Conservation (phyloP, 139 green algal genomes). For the Desmodesmus armatus region DNA sequence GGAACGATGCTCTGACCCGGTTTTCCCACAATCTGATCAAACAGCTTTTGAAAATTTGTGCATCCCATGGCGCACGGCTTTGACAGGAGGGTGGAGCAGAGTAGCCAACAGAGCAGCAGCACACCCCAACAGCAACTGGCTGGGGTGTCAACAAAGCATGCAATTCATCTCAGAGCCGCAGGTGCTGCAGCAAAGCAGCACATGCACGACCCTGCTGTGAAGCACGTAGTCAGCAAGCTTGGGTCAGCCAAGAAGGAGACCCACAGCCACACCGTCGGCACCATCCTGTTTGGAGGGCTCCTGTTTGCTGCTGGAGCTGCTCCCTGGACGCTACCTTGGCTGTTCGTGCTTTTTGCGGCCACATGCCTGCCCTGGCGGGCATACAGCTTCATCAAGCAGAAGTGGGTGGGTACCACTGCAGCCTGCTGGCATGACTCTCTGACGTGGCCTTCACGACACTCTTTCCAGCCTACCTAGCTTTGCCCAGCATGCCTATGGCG, state of each 20-base stretch:
- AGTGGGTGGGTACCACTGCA: conserved; percentile 34
- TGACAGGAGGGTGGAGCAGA: too few species aligned
- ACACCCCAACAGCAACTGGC: too few species aligned
- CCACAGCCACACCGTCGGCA: background rate
- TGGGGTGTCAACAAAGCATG: too few species aligned
- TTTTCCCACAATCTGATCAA: too few species aligned
- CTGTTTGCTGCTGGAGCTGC: conserved; percentile 57
- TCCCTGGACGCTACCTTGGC: conserved; percentile 51
- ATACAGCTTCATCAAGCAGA: conserved; percentile 48
- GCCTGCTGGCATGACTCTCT: too few species aligned
- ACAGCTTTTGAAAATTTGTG: too few species aligned
- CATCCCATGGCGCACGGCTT: too few species aligned
- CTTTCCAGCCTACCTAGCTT: background rate
- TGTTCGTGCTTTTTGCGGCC: conserved; percentile 61
- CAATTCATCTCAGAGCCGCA: too few species aligned
- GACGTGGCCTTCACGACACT: background rate
- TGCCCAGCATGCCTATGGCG: background rate
- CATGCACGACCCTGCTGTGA: conserved; percentile 25
- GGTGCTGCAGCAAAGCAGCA: background rate
- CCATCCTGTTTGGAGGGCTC: conserved; percentile 31
- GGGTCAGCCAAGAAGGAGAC: conserved; percentile 5
- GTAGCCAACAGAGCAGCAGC: background rate
- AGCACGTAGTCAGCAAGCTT: background rate
- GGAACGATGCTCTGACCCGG: too few species aligned
- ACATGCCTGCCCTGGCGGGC: conserved; percentile 57